Base-by-base conservation (phyloP, 1,284 basidiomycete genomes). In the Ustilago xerochloae region DNA sequence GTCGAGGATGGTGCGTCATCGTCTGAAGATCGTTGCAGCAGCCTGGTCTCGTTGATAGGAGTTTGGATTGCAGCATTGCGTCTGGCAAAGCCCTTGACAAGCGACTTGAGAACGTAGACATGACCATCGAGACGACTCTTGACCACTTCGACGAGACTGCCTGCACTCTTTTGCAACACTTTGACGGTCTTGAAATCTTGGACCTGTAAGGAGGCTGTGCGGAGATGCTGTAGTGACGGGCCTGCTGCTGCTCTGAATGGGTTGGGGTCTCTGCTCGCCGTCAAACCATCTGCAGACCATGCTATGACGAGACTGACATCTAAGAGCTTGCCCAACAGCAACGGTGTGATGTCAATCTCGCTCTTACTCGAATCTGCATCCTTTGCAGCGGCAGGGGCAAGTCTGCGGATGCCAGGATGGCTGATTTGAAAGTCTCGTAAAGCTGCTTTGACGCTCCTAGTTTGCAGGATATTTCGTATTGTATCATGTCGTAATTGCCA, bases 61-160 rank as follows among this genome's bases (percentile, higher is more conserved):
- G 78, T 76, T 33, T 75, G 73, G 32, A 72, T 78, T 38, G 71
- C 75, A 20, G 75, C 67, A 36, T 82, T 79, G 28, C 79, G 72
- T 15, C 75, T 57, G 20, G 78, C 81, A 12, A 80, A 70, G 45
- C 81, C 79, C 49, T 84, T 84, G 52, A 82, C 67, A 36, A 78
- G 76, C 32, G 77, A 75, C 54, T 84, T 84, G 63, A 84, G 75
- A 12, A 84, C 81, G 52, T 84, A 84, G 36, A 84, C 65, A 22
- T 68, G 70, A 18, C 80, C 75, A 53, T 84, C 73, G 41, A 82
- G 57, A 15, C 77, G 73, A 55, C 72, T 79, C 24, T 81, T 79
- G 52, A 82, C 80, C 43, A 84, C 68, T 32, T 84, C 82, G 48
- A 80, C 78, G 8, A 77, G 64, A 38, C 79, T 80, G 1, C 73